These are phyloP conservation scores for Salinomyces thailandicus DNA, from an alignment of 2,329 filamentous ascomycete species.

Conservation along the genomic window DNA sequence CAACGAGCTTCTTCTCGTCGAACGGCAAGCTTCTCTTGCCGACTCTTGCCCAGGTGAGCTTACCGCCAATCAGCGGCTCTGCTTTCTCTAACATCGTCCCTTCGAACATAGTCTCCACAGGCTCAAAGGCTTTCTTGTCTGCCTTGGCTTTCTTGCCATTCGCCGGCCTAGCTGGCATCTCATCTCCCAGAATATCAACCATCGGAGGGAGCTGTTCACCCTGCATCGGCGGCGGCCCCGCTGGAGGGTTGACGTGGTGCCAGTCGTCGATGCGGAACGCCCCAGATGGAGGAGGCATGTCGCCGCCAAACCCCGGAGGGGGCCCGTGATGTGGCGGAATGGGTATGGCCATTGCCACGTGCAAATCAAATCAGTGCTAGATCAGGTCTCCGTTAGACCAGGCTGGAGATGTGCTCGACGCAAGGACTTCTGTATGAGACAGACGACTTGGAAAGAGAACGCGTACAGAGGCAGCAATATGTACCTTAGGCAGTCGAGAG, in stretches of 20 bases:
- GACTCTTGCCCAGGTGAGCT: conserved; percentile 7
- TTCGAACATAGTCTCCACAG: conserved; percentile 4
- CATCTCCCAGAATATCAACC: neutral
- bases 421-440: too few species aligned
- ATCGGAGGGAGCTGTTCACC: too few species aligned
- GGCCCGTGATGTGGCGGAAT: too few species aligned
- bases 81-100: conserved; percentile 7
- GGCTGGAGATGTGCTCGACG: too few species aligned
- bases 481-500: too few species aligned
- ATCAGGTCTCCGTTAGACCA: too few species aligned
- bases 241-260: neutral
- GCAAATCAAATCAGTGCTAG: too few species aligned
- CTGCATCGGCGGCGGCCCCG: too few species aligned
- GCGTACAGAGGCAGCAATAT: too few species aligned
- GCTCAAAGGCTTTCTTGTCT: neutral
- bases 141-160: neutral
- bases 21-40: conserved; percentile 6
- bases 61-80: conserved; percentile 1
- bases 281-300: neutral
- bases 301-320: neutral
- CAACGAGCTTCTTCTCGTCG: conserved; percentile 6
- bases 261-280: neutral
- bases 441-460: too few species aligned
- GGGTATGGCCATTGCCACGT: too few species aligned
- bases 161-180: neutral